Base-by-base conservation (phyloP, 2,329 filamentous ascomycete species). In the Hypomyces rosellus region DNA sequence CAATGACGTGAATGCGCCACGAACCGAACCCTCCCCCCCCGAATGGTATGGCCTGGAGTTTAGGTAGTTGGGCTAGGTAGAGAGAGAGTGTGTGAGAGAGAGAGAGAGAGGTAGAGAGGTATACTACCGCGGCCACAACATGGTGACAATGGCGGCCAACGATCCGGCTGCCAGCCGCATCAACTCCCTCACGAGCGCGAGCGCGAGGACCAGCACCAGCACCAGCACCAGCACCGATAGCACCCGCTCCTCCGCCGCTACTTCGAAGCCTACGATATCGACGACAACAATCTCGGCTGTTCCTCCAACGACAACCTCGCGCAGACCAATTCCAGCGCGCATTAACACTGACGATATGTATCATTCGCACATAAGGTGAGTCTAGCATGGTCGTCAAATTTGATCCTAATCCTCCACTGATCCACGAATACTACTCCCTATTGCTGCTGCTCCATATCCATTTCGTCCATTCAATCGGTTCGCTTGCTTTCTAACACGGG, bases 131-230 rank as follows among this genome's bases (percentile, higher is more conserved):
- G 53, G 59, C 60, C 57, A 65, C 61, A 60, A 61, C 61, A 57
- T 61, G 66, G 69, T 68, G 69, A 81, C 70, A 69, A 88, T 88
- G 85, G 80, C 82, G 70, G 80, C 77, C 69, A 80, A 84, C 73
- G 83, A 86, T 38, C 36, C 36, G 65, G 72, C 73, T 62, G 69
- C 70, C 61, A 74, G 75, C 69, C 84, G 82, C 70, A 79, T 85
- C 76, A 67, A 64, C 65, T 68, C 67, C 46, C 50, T 62, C 54
- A 65, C 66, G 60, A 66, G 62, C 61, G 61, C 58, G 34, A 61
- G 57, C 55, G 15, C 36, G 36, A 38, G 34, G n/a, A 37, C n/a
- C 34, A n/a, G 36, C 36, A 38, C 36, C 36, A 59, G 55, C 36
- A 38, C 36, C 36, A 59, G 55, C 55, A 83, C 78, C 57, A 81